These are phyloP conservation scores for Solanum pennellii DNA, from an alignment of 257 asterid genomes.

Conservation along the genomic window DNA sequence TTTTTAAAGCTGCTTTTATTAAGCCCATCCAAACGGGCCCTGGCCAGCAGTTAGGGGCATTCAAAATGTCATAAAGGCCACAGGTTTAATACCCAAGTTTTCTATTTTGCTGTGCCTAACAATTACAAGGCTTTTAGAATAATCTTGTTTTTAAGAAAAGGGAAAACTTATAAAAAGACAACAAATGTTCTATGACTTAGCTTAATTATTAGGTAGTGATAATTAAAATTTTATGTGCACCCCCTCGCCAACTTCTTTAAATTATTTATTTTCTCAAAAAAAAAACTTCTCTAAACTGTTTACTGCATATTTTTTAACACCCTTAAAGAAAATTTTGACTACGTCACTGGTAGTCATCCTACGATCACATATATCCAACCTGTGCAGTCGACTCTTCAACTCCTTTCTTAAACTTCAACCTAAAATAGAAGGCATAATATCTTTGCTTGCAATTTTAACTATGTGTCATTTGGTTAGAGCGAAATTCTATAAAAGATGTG, in stretches of 20 bases:
- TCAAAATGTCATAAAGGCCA: not conserved
- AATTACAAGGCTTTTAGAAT: not conserved
- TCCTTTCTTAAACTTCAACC: not conserved
- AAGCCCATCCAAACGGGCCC: too few relatives aligned
- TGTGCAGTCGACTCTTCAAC: not conserved
- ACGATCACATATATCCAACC: not conserved
- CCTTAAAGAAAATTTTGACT: not conserved
- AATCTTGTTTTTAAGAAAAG: not conserved
- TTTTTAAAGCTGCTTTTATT: too few relatives aligned
- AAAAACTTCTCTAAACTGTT: not conserved
- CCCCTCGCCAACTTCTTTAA: not conserved
- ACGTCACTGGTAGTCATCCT: not conserved
- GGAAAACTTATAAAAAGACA: not conserved
- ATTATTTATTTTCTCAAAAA: not conserved
- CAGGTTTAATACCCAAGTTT: not conserved
- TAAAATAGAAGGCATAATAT: not conserved
- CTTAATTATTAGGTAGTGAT: not conserved
- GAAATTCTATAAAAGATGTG: not conserved
- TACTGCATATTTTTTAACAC: not conserved
- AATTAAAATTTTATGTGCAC: not conserved
- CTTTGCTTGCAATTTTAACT: not conserved
- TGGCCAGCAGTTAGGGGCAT: not conserved
- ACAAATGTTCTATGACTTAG: not conserved
- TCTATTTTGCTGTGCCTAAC: not conserved
- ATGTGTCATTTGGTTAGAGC: not conserved